Base-by-base conservation (phyloP, 1,139 yeast genomes). In the Debaryomyces robertsiae region DNA sequence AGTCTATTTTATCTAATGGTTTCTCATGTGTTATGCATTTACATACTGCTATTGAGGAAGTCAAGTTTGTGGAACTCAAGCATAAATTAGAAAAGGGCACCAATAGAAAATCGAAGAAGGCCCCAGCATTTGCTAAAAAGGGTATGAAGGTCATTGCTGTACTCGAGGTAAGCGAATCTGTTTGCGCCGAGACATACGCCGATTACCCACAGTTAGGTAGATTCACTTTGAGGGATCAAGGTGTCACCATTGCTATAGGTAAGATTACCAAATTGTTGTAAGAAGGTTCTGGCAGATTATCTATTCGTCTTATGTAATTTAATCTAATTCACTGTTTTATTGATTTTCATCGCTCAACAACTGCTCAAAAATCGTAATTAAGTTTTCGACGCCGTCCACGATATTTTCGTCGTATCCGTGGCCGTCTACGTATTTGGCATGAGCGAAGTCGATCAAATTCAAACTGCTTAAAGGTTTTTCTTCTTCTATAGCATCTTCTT, bases 11-110 rank as follows among this genome's bases (percentile, higher is more conserved):
- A 61, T 88, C 98, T 9, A 83, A 94, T 41, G 99, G 99, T 47
- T 93, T 84, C 73, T 82, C 96, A 9, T 93, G 98, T 79, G 97
- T 93, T 45, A 91, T 93, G 97, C 98, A 93, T 61, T 84, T 93
- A 58, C 98, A 94, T 73, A 89, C 98, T 38, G 98, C 98, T 41
- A 89, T 93, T 58, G 98, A 93, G 69, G 98, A 93, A 69, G 96
- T 93, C 42, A 77, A 78, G 32, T 81, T 93, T 61, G 76, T 84
- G 40, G 83, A 84, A 59, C 79, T 93, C 64, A 76, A 91, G 62
- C 98, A 93, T 72, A 90, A 91, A 69, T 77, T 93, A 58, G 96
- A 93, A 66, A 91, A 86, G 74, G 97, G 97, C 48, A 91, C 98
- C 43, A 91, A 91, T 77, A 85, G 96, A 73, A 87, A 84, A 68